Percentiles rank a stretch among this genome's conserved stretches.
These are phyloP conservation scores for Epicoccum sorghinum DNA, from an alignment of 2,329 filamentous ascomycete genomes.

Conservation along the genomic window DNA sequence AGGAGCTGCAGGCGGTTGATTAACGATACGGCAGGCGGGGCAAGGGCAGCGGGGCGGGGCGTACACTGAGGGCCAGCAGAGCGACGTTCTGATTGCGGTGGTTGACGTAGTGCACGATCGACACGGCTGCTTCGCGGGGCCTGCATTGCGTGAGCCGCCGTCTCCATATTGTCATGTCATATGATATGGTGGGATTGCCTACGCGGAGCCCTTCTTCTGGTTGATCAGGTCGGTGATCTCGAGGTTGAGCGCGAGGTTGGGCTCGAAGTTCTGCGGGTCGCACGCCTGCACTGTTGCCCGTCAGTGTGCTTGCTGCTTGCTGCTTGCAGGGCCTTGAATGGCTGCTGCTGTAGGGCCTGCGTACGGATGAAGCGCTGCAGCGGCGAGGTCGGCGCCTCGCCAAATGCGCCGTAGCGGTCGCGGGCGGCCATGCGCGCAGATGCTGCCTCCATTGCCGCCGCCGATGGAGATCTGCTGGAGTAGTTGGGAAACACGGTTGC, in stretches of 20 bases:
- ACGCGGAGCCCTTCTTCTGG: constrained; percentile 91
- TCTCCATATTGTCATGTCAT: neutral
- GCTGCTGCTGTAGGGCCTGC: constrained; percentile 26
- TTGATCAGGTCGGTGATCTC: constrained; percentile 98
- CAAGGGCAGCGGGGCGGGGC: constrained; percentile 27
- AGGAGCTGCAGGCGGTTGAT: constrained; percentile 64
- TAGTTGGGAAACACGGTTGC: constrained; percentile 21
- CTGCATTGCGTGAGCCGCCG: constrained; percentile 46
- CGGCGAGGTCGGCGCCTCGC: constrained; percentile 79
- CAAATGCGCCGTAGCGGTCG: constrained; percentile 88
- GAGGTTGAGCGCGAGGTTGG: constrained; percentile 93
- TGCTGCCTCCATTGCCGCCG: constrained; percentile 77
- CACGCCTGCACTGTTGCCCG: constrained; percentile 76
- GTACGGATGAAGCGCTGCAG: constrained; percentile 89
- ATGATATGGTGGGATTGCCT: constrained; percentile 17
- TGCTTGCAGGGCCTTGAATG: too few relatives aligned
- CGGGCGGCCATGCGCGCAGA: constrained; percentile 93
- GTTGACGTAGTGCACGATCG: constrained; percentile 94
- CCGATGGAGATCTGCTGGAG: constrained; percentile 20
- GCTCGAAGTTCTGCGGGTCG: constrained; percentile 96
- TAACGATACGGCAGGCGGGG: constrained; percentile 8
- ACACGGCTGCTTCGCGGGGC: constrained; percentile 89
- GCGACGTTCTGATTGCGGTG: constrained; percentile 96
- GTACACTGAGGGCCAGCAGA: constrained; percentile 77
- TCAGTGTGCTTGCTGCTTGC: constrained; percentile 16